Evolutionary conservation across 2,329 filamentous ascomycete species (phyloP).

Genomic region (Ophiostoma novo-ulmi): DNA sequence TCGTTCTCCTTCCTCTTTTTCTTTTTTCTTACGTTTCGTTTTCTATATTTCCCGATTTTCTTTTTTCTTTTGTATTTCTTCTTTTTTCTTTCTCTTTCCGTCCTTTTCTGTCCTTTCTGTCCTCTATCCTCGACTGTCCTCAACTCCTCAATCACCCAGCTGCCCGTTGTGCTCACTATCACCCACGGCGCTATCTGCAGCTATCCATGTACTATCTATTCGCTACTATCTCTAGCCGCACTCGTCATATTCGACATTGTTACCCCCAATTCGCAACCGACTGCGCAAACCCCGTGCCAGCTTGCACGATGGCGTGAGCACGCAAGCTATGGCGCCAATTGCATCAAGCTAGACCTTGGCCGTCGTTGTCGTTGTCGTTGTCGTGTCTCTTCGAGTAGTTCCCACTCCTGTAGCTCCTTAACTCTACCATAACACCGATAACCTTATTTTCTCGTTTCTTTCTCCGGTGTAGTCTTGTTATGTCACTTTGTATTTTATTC

Average conservation of each 20-base stretch:
- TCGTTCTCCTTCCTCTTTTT: not conserved
- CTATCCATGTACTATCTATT: no score
- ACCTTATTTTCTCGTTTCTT: not conserved
- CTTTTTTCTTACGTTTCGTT: not conserved
- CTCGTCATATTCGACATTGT: constrained; percentile 17
- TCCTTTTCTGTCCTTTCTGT: not conserved
- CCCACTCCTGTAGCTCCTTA: not conserved
- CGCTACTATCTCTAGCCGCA: not conserved
- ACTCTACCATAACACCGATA: not conserved
- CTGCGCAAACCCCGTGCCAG: constrained; percentile 18
- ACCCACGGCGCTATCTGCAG: not conserved
- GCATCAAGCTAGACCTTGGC: constrained; percentile 20
- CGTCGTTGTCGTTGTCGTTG: not conserved
- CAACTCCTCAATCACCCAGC: not conserved
- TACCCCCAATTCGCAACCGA: constrained; percentile 22
- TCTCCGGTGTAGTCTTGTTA: no score
- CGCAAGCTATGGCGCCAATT: constrained; percentile 24
- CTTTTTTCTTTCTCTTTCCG: not conserved
- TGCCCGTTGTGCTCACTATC: not conserved
- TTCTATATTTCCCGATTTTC: not conserved
- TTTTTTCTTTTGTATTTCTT: not conserved
- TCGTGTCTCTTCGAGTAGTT: no score
- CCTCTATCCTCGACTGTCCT: not conserved
- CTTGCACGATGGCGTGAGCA: constrained; percentile 23
- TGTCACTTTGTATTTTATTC: no score